Conservation (phyloP, 495 filamentous ascomycete species). For the Tuber microsphaerosporum region DNA sequence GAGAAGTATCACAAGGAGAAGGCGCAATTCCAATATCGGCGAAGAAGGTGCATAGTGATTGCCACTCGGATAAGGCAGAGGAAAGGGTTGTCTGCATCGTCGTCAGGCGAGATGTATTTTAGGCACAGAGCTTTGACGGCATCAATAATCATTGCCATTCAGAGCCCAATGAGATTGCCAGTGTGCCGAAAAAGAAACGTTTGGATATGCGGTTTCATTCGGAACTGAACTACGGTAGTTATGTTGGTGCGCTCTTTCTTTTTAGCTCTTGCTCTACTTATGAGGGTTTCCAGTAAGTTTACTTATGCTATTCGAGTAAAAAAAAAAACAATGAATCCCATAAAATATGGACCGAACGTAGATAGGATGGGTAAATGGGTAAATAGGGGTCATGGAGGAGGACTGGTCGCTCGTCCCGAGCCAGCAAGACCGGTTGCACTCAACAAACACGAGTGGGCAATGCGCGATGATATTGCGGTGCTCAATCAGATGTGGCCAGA, state of each 20-base stretch:
- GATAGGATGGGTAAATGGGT: background rate
- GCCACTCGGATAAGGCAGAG: background rate
- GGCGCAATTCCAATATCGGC: background rate
- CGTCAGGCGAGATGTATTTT: background rate
- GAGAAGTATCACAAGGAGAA: background rate
- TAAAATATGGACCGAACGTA: slow-evolving; percentile 1
- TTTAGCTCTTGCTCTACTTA: background rate
- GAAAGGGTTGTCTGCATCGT: background rate
- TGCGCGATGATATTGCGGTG: background rate
- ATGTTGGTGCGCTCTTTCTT: background rate
- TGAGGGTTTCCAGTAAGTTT: background rate
- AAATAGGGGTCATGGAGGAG: background rate
- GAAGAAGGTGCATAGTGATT: background rate
- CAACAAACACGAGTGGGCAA: background rate
- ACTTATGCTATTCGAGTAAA: background rate
- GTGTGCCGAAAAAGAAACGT: background rate
- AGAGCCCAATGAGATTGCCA: background rate
- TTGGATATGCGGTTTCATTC: background rate
- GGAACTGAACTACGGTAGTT: background rate
- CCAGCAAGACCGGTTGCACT: background rate
- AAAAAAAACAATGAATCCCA: background rate
- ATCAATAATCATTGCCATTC: background rate
- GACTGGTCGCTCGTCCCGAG: background rate
- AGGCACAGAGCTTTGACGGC: background rate
- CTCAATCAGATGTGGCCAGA: background rate